A percentile compares a stretch with the other conserved stretches of the same genome.
Evolutionary conservation across 495 filamentous ascomycete species (phyloP).

Genomic region (Podospora anserina): DNA sequence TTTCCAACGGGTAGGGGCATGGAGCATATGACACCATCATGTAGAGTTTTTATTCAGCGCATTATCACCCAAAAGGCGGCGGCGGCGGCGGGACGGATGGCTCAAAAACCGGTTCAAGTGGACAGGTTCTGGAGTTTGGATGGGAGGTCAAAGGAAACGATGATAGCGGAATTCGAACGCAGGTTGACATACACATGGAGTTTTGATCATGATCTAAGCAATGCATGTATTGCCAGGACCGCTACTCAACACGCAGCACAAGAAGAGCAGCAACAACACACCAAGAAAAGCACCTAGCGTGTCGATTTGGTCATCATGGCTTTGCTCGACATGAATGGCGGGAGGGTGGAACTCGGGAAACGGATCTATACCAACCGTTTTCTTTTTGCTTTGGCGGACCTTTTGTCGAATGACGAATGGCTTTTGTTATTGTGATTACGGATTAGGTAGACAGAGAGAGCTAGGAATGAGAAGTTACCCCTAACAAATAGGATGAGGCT

Average conservation of each 20-base stretch:
- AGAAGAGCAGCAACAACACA: not conserved
- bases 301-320: not conserved
- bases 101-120: constrained; percentile 25
- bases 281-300: not conserved
- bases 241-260: not conserved
- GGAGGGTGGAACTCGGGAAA: not conserved
- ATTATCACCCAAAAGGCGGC: constrained; percentile 13
- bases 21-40: constrained; percentile 4
- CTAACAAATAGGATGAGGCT: not conserved
- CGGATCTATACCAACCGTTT: not conserved
- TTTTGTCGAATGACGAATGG: not conserved
- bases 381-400: not conserved
- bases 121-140: constrained; percentile 25
- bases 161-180: not conserved
- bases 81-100: constrained; percentile 11
- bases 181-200: not conserved
- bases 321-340: not conserved
- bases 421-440: not conserved
- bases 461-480: not conserved
- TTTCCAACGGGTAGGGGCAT: constrained; percentile 2
- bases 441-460: not conserved
- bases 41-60: constrained; percentile 5
- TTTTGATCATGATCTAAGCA: not conserved
- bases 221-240: not conserved
- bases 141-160: not conserved